Base-by-base conservation (phyloP, 164 flowering plant genomes). In the Stephania cephalantha region DNA sequence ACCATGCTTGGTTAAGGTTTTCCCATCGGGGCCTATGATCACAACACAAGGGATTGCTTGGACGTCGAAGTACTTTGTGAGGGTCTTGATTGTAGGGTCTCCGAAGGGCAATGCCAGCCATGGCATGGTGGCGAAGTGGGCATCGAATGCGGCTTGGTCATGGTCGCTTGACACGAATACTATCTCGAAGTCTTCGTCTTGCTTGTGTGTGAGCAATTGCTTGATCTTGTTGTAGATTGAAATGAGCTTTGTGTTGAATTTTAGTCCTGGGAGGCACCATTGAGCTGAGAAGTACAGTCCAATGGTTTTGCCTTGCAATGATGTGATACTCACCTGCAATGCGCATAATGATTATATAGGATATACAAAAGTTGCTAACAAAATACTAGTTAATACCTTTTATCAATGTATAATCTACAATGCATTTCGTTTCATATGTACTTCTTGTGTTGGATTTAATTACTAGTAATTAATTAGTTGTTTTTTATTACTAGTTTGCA, bases 61-160 rank as follows among this genome's bases (percentile, higher is more conserved):
- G 15, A 90, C 88, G 29, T 88, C 90, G 7, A 88, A 90, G 69
- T 87, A 78, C 78, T 81, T 88, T 11, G 81, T 75, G 0, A 90
- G 88, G 46, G 22, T 20, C 72, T 82, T 88, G 30, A 82, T 74
- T 31, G 72, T 81, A 6, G 84, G 82, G 76, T 90, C 91, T 18
- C 87, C 88, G 61, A 82, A 87, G 1, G 94, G 90, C 69, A 90
- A n/a, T n/a, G 91, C 89, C n/a, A 87, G 74, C 91, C 94, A 90
- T 46, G 90, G 94, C 94, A 90, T 88, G 35, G 82, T 74, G 5
- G 67, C 72, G 20, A 83, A 87, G 76, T 84, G 83, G 20, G 88
- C 73, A 1, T 77, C 70, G 46, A 87, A 90, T 0, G 79, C 72
- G 5, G 70, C 15, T 78, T 85, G 76, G 69, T 85, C 77, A 1